These are phyloP conservation scores for Artemisia tridentata DNA, from an alignment of 129 eudicot species.

Conservation along the genomic window DNA sequence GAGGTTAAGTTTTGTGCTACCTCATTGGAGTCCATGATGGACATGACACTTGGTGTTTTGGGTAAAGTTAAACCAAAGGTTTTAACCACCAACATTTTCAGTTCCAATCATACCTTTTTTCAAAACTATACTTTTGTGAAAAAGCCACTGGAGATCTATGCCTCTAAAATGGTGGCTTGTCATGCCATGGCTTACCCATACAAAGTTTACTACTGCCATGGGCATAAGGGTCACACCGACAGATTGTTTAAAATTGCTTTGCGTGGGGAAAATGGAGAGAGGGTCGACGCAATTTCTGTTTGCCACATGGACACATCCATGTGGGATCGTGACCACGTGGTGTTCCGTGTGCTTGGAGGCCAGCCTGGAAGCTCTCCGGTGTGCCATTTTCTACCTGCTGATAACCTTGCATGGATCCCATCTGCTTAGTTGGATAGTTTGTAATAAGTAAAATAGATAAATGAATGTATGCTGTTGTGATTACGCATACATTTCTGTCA, in stretches of 20 bases:
- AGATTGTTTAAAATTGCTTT: conserved; percentile 34
- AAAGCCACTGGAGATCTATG: conserved; percentile 27
- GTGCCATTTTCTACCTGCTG: conserved; percentile 37
- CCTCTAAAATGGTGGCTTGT: conserved; percentile 31
- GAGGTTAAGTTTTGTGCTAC: conserved; percentile 37
- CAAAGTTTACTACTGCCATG: conserved; percentile 54
- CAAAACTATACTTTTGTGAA: conserved; percentile 36
- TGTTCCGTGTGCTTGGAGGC: conserved; percentile 31
- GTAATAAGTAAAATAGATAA: no score
- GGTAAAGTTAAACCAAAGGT: conserved; percentile 25
- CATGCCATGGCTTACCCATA: conserved; percentile 44
- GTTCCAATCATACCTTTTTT: conserved; percentile 21
- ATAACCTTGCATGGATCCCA: conserved; percentile 30
- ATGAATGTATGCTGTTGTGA: no score
- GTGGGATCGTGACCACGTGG: conserved; percentile 31
- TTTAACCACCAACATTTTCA: conserved; percentile 31
- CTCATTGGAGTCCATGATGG: conserved; percentile 40
- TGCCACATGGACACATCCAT: conserved; percentile 40
- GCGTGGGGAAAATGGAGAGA: no score
- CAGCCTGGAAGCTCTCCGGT: conserved; percentile 38
- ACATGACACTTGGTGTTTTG: conserved; percentile 28
- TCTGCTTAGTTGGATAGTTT: conserved; percentile 6
- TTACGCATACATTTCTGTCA: no score
- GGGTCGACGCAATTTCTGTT: conserved; percentile 32
- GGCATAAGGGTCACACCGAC: conserved; percentile 35